phyloP scores from a whole-genome alignment of 495 filamentous ascomycete genomes.

The Aspergillus sparsus region DNA sequence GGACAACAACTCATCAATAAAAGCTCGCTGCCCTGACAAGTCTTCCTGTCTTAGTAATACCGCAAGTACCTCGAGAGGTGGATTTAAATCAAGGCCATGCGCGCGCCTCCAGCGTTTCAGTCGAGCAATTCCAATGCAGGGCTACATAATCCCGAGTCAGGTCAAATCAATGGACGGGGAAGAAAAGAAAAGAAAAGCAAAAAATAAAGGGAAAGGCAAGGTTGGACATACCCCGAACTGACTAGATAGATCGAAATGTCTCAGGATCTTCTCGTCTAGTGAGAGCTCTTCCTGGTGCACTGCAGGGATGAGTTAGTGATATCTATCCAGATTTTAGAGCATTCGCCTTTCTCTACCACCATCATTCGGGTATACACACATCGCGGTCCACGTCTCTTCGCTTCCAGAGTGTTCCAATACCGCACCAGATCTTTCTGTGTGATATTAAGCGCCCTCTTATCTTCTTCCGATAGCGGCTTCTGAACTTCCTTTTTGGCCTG shows the following conservation, averaged over 20 bases:
- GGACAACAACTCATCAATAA: slow-evolving; percentile 78
- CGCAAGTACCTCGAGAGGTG: slow-evolving; percentile 89
- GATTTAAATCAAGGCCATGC: slow-evolving; percentile 71
- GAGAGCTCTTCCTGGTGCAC: slow-evolving; percentile 75
- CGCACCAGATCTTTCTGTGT: slow-evolving; percentile 61
- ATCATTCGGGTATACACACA: slow-evolving; percentile 28
- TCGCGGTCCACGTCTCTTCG: slow-evolving; percentile 54
- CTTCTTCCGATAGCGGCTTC: slow-evolving; percentile 50
- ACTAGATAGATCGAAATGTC: slow-evolving; percentile 84
- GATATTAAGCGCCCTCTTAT: slow-evolving; percentile 59
- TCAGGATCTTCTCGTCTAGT: slow-evolving; percentile 77
- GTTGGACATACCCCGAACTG: slow-evolving; percentile 79
- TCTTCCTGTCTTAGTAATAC: slow-evolving; percentile 71
- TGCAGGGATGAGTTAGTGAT: slow-evolving; percentile 24
- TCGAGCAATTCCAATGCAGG: slow-evolving; percentile 82
- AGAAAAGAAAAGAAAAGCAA: background rate
- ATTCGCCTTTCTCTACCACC: background rate
- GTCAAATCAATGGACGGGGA: slow-evolving; percentile 6
- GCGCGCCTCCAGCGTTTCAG: slow-evolving; percentile 88
- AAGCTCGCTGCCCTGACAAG: slow-evolving; percentile 58
- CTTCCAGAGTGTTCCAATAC: slow-evolving; percentile 74
- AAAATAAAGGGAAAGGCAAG: background rate
- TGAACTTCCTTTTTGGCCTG: slow-evolving; percentile 43
- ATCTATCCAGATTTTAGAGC: background rate
- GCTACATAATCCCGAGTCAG: slow-evolving; percentile 48